Evolutionary conservation across 108 stramenopile species (phyloP).

Genomic region (Conticribra guillardii): DNA sequence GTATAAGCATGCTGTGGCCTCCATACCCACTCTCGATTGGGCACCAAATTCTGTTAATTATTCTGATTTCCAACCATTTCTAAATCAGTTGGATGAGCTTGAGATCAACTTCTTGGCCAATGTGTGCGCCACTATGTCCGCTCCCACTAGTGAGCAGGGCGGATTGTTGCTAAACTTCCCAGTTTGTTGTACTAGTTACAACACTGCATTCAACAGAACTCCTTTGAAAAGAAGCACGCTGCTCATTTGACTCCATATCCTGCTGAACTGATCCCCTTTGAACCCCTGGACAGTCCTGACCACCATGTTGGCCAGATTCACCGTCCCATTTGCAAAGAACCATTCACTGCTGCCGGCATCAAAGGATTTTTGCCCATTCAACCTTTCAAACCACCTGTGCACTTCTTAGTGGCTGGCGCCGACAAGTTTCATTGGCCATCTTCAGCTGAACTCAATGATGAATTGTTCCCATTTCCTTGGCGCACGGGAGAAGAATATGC

Average conservation of each 20-base stretch:
- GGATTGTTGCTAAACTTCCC: not conserved
- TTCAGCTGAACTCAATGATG: not conserved
- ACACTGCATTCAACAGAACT: not conserved
- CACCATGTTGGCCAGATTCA: constrained; percentile 1
- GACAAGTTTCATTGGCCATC: not conserved
- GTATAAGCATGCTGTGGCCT: no score
- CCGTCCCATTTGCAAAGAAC: not conserved
- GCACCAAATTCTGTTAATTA: no score
- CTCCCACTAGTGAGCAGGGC: constrained; percentile 5
- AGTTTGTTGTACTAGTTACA: not conserved
- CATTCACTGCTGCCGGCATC: constrained; percentile 6
- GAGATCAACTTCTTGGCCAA: no score
- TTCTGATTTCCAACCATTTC: no score
- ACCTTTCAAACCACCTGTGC: constrained; percentile 4
- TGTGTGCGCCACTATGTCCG: no score
- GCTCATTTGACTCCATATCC: constrained; percentile 8
- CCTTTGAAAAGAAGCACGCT: not conserved
- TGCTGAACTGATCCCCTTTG: not conserved
- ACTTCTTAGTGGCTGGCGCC: not conserved
- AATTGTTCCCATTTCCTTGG: not conserved
- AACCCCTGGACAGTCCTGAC: constrained; percentile 5
- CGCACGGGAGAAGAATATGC: not conserved
- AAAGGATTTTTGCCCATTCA: not conserved
- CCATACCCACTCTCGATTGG: no score
- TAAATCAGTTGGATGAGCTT: no score